These are phyloP conservation scores for Bipolaris gigantea DNA, from an alignment of 2,329 filamentous ascomycete species.

Conservation along the genomic window DNA sequence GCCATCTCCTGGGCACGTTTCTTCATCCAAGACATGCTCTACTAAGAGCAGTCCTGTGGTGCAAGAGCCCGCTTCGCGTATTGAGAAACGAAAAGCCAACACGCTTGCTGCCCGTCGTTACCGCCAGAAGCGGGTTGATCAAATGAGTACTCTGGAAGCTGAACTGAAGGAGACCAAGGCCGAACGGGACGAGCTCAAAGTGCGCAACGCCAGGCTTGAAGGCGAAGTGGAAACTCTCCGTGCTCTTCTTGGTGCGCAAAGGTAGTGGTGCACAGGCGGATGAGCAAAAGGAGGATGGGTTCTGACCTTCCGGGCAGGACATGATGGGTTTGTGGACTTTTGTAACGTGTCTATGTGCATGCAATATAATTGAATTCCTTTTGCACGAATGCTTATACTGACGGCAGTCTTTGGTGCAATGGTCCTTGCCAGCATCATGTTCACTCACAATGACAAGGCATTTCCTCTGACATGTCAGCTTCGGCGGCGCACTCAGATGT, in stretches of 20 bases:
- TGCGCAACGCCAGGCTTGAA: conserved; percentile 65
- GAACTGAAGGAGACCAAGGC: conserved; percentile 61
- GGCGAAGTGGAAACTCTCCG: conserved; percentile 65
- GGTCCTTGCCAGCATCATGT: background rate
- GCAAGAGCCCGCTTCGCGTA: conserved; percentile 29
- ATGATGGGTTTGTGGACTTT: conserved; percentile 9
- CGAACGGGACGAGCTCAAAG: conserved; percentile 65
- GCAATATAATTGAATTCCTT: conserved; percentile 7
- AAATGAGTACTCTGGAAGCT: conserved; percentile 63
- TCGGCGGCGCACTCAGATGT: too few species aligned
- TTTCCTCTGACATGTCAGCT: too few species aligned
- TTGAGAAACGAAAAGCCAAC: conserved; percentile 65
- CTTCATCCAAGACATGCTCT: conserved; percentile 26
- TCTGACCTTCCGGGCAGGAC: conserved; percentile 26
- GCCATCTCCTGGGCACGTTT: conserved; percentile 31
- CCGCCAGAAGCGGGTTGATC: conserved; percentile 70
- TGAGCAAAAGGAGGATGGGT: conserved; percentile 19
- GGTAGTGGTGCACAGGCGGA: conserved; percentile 19
- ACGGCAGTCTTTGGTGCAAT: background rate
- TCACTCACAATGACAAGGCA: conserved; percentile 9
- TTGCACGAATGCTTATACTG: conserved; percentile 2
- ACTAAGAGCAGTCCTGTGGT: conserved; percentile 27
- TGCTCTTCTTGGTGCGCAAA: conserved; percentile 51
- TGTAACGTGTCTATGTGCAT: conserved; percentile 10
- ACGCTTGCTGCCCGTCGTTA: conserved; percentile 73